phyloP scores from a whole-genome alignment of 768 basidiomycete species.

The Tylopilus plumbeoviolaceoides region DNA sequence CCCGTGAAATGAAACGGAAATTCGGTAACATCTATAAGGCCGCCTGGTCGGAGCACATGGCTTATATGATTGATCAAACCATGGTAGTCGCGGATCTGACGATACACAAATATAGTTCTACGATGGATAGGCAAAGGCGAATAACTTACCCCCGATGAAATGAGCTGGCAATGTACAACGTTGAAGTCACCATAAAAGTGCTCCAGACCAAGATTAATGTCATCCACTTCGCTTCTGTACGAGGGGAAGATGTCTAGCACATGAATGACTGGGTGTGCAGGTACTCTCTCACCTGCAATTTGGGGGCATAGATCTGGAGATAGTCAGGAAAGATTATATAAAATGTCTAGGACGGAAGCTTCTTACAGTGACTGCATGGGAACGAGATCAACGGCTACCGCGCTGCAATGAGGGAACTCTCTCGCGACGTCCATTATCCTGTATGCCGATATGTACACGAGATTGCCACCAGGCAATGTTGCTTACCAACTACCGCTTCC shows the following conservation, averaged over 20 bases:
- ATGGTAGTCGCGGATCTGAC: constrained; percentile 65
- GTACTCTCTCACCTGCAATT: constrained; percentile 55
- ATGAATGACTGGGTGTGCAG: background rate
- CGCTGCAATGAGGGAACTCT: constrained; percentile 64
- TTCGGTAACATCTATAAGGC: constrained; percentile 63
- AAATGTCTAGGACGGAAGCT: constrained; percentile 9
- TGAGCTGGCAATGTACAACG: constrained; percentile 67
- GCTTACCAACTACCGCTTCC: constrained; percentile 73
- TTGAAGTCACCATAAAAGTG: constrained; percentile 79
- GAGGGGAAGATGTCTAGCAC: constrained; percentile 3
- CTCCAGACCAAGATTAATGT: constrained; percentile 79
- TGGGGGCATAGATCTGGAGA: constrained; percentile 55
- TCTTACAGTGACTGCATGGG: constrained; percentile 72
- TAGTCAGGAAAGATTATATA: constrained; percentile 17
- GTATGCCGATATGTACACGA: constrained; percentile 9
- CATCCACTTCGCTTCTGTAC: constrained; percentile 74
- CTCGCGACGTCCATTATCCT: constrained; percentile 76
- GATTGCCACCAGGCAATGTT: background rate
- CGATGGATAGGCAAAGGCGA: constrained; percentile 5
- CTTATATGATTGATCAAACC: constrained; percentile 62
- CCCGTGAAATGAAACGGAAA: constrained; percentile 68
- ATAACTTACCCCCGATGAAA: constrained; percentile 66
- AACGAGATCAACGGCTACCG: constrained; percentile 75
- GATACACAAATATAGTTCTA: constrained; percentile 13
- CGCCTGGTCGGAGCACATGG: constrained; percentile 64